Base-by-base conservation (phyloP, 495 filamentous ascomycete species). In the Lasiosphaeris hirsuta region DNA sequence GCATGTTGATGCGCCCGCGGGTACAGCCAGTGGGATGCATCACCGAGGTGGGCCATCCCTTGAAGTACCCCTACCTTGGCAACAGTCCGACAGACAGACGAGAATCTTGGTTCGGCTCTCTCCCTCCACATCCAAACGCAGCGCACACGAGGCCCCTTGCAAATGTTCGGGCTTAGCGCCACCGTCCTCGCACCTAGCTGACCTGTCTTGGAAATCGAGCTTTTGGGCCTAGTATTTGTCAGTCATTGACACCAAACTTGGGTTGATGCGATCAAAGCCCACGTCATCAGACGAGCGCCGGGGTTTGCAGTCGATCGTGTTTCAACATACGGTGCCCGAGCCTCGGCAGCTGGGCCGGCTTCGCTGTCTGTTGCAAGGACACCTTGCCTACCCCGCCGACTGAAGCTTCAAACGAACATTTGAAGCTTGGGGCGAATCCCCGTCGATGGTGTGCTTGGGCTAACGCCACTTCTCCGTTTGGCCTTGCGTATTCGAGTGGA, bases 1-100 rank as follows among this genome's bases (percentile, higher is more conserved):
- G 42, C 51, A 19, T 33, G 18, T 23, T 50, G 62, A 64, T 56
- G 57, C 59, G 55, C 50, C 52, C 49, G 54, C 51, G 45, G 51
- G 56, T 55, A 46, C 52, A 64, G 48, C 63, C 63, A 66, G 47
- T 67, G 59, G 61, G 63, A 61, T 57, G 59, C 54, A 42, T 40
- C 59, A 47, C 59, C 63, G 59, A 62, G 53, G 37, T 56, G 63
- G 58, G 36, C 45, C 42, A 19, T 56, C 49, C 39, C 57, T 59
- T 54, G 47, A 54, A 52, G 35, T 3, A 14, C 36, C 63, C 34
- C 51, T 39, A 19, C 53, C 49, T 57, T 60, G 38, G 42, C 57
- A 33, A 9, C 49, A 52, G 23, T 30, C 39, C 36, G 45, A 19
- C 42, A 54, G 23, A 33, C 40, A 15, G 48, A 55, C 44, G 19